Base-by-base conservation (phyloP, 1,284 basidiomycete genomes). In the Farysia itapuensis region DNA sequence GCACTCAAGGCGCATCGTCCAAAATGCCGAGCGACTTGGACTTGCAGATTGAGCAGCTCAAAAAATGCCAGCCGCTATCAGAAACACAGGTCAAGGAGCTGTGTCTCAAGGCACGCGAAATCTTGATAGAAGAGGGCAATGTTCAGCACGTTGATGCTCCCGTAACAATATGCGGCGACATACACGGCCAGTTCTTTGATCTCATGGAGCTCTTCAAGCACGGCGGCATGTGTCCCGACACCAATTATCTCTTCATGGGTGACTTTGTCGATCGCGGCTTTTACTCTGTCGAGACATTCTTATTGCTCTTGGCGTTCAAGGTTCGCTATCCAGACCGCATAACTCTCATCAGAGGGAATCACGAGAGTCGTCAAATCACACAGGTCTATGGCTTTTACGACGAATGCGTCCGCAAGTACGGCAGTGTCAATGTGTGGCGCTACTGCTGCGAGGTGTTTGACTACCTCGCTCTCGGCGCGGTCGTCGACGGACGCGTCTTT, bases 311-410 rank as follows among this genome's bases (percentile, higher is more conserved):
- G 41, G 88, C 93, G 2, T 85, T 95, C 77, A 98, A 98, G 80
- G 93, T 97, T 39, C 88, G 94, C 16, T 97, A 96, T 77, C 93
- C 92, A 15, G 95, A 98, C 76, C 86, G 94, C 35, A 95, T 98
- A 76, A 97, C 92, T 0, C 85, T 98, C 63, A 95, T 98, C 66
- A 84, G 94, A 25, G 94, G 94, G 12, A 98, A 98, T 81, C 94
- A 98, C 81, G 94, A 98, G 79, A 93, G 90, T n/a, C 82, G 94
- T 4, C 94, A 98, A 77, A 98, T 98, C 32, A 75, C 72, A 6
- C 94, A 98, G 47, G 94, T 98, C 0, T 98, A 98, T 78, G 95
- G 94, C 12, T 98, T 98, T 78, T 98, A 97, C 80, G 95, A 98
- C 79, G 94, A 98, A 74, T 98, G 94, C 78, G 87, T 91, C 77